Percentiles rank a stretch among this genome's conserved stretches.
phyloP scores from a whole-genome alignment of 345 rosid genomes.

The Hibiscus tridactylites region DNA sequence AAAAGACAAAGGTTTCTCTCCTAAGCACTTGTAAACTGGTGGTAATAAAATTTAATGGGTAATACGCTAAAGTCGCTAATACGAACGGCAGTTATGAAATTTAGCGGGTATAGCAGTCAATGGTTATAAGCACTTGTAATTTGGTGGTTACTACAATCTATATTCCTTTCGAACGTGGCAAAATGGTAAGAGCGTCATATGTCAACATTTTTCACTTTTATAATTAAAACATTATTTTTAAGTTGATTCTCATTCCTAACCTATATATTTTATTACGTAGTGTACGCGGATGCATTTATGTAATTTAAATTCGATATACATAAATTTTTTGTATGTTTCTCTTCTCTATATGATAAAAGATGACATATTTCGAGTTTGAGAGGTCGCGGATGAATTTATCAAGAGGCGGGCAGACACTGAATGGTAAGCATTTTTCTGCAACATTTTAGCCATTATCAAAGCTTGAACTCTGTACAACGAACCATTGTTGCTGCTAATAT shows the following conservation, averaged over 20 bases:
- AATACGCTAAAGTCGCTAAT: background rate
- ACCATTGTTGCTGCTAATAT: background rate
- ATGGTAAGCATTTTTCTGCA: conserved; percentile 28
- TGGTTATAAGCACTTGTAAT: background rate
- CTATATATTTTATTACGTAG: background rate
- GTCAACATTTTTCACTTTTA: background rate
- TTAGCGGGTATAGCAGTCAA: conserved; percentile 2
- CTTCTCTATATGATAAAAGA: background rate
- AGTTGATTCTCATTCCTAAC: background rate
- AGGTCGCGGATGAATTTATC: conserved; percentile 63
- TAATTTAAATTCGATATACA: background rate
- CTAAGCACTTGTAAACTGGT: background rate
- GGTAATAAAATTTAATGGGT: background rate
- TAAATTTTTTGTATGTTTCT: background rate
- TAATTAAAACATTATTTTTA: background rate
- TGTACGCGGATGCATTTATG: background rate
- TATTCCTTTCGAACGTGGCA: background rate
- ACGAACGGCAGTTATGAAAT: conserved; percentile 11
- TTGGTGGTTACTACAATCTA: background rate
- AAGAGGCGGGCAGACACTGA: conserved; percentile 55
- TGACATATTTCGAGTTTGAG: background rate
- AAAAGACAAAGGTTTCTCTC: background rate
- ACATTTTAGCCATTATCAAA: background rate
- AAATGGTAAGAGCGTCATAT: background rate
- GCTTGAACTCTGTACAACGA: background rate